These are phyloP conservation scores for Teratosphaeria destructans DNA, from an alignment of 2,329 filamentous ascomycete species.

Conservation along the genomic window DNA sequence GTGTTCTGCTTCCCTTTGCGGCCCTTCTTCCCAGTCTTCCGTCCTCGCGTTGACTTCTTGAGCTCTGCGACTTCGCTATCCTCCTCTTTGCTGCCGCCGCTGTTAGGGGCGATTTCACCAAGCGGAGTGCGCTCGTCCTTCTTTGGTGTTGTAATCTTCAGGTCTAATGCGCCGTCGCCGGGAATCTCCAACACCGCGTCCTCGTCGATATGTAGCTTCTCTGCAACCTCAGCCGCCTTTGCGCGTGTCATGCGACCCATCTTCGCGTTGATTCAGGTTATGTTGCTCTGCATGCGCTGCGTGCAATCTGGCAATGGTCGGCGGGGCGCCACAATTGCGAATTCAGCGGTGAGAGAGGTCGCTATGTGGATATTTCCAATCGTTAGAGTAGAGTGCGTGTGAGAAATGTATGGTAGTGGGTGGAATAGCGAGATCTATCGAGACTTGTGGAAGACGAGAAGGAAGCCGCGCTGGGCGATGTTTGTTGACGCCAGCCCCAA, in stretches of 20 bases:
- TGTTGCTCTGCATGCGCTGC: background rate
- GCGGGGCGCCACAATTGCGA: background rate
- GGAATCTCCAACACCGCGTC: conserved; percentile 22
- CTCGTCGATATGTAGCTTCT: conserved; percentile 27
- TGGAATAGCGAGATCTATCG: background rate
- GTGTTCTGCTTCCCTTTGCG: conserved; percentile 15
- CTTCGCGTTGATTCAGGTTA: background rate
- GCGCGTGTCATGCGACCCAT: conserved; percentile 33
- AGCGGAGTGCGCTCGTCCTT: conserved; percentile 26
- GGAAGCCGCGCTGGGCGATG: background rate
- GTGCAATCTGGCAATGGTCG: background rate
- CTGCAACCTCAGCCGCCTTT: conserved; percentile 29
- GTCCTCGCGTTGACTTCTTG: conserved; percentile 25
- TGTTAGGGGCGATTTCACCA: conserved; percentile 31
- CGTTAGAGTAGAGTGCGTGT: no score
- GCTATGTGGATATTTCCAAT: no score
- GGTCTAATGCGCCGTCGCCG: conserved; percentile 6
- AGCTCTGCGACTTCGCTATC: conserved; percentile 9
- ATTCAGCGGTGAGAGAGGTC: no score
- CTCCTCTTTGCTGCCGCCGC: conserved; percentile 13
- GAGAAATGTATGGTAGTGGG: background rate
- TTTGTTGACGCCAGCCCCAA: background rate
- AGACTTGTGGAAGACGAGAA: background rate
- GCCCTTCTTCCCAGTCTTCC: conserved; percentile 22
- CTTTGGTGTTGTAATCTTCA: conserved; percentile 4